Evolutionary conservation across 2,329 filamentous ascomycete species (phyloP).

Genomic region (Alternaria brassicicola): DNA sequence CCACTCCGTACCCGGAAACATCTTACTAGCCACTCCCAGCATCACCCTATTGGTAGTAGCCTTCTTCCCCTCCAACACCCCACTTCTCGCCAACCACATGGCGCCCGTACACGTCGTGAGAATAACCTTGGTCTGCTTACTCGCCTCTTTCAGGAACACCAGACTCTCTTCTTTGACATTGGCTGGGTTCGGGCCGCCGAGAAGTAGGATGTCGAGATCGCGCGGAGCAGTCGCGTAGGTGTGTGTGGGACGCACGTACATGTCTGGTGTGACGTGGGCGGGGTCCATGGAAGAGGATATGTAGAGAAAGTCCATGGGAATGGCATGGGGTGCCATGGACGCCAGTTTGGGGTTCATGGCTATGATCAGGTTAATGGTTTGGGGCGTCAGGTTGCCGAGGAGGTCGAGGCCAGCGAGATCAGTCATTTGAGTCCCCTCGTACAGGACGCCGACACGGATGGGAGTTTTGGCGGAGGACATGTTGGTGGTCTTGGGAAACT

Average conservation of each 20-base stretch:
- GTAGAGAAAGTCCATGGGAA: slow-evolving; percentile 49
- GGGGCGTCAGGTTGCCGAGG: slow-evolving; percentile 46
- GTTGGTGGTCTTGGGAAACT: neutral
- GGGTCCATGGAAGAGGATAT: slow-evolving; percentile 46
- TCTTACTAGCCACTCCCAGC: slow-evolving; percentile 32
- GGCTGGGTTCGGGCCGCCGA: slow-evolving; percentile 46
- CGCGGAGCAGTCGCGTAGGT: slow-evolving; percentile 52
- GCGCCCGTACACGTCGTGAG: slow-evolving; percentile 50
- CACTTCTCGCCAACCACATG: slow-evolving; percentile 50
- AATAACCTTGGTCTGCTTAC: slow-evolving; percentile 43
- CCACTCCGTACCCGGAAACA: slow-evolving; percentile 48
- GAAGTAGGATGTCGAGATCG: slow-evolving; percentile 51
- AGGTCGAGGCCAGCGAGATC: slow-evolving; percentile 52
- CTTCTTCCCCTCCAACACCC: slow-evolving; percentile 48
- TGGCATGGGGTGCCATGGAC: slow-evolving; percentile 25
- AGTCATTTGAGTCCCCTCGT: slow-evolving; percentile 49
- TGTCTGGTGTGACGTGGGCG: slow-evolving; percentile 38
- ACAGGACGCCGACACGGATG: slow-evolving; percentile 51
- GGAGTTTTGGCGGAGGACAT: slow-evolving; percentile 16
- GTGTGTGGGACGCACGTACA: slow-evolving; percentile 46
- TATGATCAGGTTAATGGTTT: slow-evolving; percentile 28
- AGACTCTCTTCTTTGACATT: slow-evolving; percentile 44
- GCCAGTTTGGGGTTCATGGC: slow-evolving; percentile 14
- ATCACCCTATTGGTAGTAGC: slow-evolving; percentile 49
- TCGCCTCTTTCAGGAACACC: slow-evolving; percentile 48